phyloP scores from a whole-genome alignment of 2,329 filamentous ascomycete genomes.

The Aspergillus terreus region DNA sequence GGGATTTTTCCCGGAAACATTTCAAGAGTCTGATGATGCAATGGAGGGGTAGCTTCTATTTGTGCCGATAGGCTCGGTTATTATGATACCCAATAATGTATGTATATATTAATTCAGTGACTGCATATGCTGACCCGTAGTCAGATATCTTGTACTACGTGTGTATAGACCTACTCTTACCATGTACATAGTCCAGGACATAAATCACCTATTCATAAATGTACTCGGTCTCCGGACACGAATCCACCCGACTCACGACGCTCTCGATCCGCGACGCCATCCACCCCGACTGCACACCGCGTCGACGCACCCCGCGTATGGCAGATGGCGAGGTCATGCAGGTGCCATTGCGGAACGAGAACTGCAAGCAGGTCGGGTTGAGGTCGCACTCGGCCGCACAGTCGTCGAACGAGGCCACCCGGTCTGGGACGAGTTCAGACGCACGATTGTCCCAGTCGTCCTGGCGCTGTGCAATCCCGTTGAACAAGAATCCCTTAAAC shows the following conservation, averaged over 20 bases:
- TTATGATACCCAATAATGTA: background rate
- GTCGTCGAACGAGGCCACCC: slow-evolving; percentile 4
- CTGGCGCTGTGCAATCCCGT: slow-evolving; percentile 4
- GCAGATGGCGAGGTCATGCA: slow-evolving; percentile 17
- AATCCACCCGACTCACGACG: slow-evolving; percentile 18
- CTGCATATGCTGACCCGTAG: too few species aligned
- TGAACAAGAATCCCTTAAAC: slow-evolving; percentile 18
- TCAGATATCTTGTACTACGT: too few species aligned
- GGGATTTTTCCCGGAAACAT: slow-evolving; percentile 40
- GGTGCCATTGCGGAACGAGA: slow-evolving; percentile 17
- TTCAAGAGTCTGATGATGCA: slow-evolving; percentile 26
- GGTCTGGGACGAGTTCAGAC: background rate
- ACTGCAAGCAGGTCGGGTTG: slow-evolving; percentile 24
- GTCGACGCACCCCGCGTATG: slow-evolving; percentile 13
- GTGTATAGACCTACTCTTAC: too few species aligned
- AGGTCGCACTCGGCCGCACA: slow-evolving; percentile 21
- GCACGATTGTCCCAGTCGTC: slow-evolving; percentile 14
- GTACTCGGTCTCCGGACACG: slow-evolving; percentile 21
- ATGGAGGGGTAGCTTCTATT: slow-evolving; percentile 15
- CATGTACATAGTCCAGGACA: background rate
- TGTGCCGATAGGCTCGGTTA: background rate
- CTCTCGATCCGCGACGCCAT: slow-evolving; percentile 20
- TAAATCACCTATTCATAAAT: slow-evolving; percentile 15
- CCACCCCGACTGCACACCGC: slow-evolving; percentile 22
- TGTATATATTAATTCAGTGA: background rate